phyloP scores from a whole-genome alignment of 1,139 yeast species.

The Pichia sp. region DNA sequence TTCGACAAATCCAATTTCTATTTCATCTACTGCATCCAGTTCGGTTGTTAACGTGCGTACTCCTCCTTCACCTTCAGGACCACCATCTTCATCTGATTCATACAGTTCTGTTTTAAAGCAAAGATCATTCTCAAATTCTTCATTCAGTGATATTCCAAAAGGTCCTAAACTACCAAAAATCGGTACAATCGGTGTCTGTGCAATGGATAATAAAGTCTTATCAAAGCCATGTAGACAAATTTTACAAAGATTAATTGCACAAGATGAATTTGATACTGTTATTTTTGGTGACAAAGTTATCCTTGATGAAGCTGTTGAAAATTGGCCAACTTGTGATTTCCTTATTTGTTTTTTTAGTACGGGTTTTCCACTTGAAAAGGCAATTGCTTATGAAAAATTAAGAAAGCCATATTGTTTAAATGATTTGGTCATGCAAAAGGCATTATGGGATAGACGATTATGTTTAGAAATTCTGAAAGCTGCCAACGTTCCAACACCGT shows the following conservation, averaged over 20 bases:
- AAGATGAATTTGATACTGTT: conserved; percentile 94
- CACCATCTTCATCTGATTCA: conserved; percentile 12
- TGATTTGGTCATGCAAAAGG: conserved; percentile 85
- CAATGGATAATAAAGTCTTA: conserved; percentile 95
- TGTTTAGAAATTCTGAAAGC: conserved; percentile 78
- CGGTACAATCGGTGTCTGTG: conserved; percentile 97
- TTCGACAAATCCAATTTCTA: background rate
- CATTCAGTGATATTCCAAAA: conserved; percentile 25
- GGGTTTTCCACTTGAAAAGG: conserved; percentile 95
- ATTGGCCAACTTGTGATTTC: conserved; percentile 98
- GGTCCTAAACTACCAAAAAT: conserved; percentile 57
- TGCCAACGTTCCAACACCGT: conserved; percentile 83
- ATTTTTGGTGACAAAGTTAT: conserved; percentile 97
- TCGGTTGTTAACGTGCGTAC: conserved; percentile 9
- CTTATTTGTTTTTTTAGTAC: conserved; percentile 87
- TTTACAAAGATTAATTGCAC: conserved; percentile 76
- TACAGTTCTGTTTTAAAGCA: conserved; percentile 16
- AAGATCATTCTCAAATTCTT: conserved; percentile 41
- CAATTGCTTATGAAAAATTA: conserved; percentile 81
- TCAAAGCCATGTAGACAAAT: conserved; percentile 94
- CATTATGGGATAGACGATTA: conserved; percentile 91
- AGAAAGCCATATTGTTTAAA: conserved; percentile 87
- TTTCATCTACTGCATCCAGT: background rate
- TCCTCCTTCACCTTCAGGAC: conserved; percentile 10
- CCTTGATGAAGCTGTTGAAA: conserved; percentile 84